Evolutionary conservation across 164 flowering plant species (phyloP), one percentile per base, ranked within the genome.

Genomic region (Buxus sempervirens): DNA sequence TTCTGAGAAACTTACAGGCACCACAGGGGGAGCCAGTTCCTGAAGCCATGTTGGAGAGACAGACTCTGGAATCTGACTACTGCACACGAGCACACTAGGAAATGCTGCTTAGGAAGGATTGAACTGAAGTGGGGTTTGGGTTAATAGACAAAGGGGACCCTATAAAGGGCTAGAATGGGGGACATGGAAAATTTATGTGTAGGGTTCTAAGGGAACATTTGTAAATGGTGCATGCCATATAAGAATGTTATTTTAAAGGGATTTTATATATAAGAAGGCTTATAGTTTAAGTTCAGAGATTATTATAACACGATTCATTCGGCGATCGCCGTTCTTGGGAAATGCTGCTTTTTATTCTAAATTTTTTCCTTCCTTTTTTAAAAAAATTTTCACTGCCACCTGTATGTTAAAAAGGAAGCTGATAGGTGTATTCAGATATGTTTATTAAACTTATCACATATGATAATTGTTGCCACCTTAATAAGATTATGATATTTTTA

Each of bases 271-370:
- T 45, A 45, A 45, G 51, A 5, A 63, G 25, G 16, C 9, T 45
- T 60, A 61, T 41, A 55, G 64, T 73, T 41, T 54, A 5, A 15
- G 14, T 65, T 53, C 26, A 28, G 55, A 57, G 48, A 48, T 58
- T 59, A n/a, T 56, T 64, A 28, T 38, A 56, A 45, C 42, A 48
- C 51, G 20, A 18, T 72, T 76, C 76, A 65, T 82, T 81, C 93
- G 93, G 96, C 98, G 90, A 93, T 80, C 88, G 93, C 92, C 90
- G 89, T 86, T 82, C 92, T 80, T 83, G 70, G 89, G 86, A 78
- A 83, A 81, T 83, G 85, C 79, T 76, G 85, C 82, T 24, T 3
- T 61, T 78, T 79, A 80, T 79, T 80, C 69, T 56, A 51, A 76
- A 76, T 59, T 10, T 45, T 5, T 45, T 45, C 12, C 8, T 41